Conservation (phyloP, 2,329 filamentous ascomycete genomes). For the Ceratocystis harringtonii region DNA sequence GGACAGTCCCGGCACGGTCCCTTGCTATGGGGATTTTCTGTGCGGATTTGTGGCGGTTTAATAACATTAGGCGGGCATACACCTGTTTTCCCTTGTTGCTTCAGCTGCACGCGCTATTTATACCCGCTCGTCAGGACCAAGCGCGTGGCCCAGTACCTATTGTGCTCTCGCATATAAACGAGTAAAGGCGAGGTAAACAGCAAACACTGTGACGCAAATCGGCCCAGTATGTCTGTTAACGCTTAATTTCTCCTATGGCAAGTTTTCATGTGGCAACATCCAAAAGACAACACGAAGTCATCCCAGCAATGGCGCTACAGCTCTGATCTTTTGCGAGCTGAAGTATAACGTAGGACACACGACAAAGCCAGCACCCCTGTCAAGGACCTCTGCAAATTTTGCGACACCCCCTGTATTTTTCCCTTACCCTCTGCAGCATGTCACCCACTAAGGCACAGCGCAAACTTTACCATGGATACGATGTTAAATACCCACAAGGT, state of each 20-base stretch:
- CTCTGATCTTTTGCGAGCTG: not conserved
- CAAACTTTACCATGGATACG: not conserved
- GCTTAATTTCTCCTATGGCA: not conserved
- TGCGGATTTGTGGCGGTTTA: not conserved
- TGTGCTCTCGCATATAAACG: not conserved
- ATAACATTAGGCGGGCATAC: not conserved
- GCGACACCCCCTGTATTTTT: slow-evolving; percentile 3
- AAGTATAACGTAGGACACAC: not conserved
- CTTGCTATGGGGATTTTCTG: not conserved
- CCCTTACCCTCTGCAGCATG: not conserved
- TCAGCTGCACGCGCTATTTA: not conserved
- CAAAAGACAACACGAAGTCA: not conserved
- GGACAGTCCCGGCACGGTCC: not conserved
- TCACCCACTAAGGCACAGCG: not conserved
- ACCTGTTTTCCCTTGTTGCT: not conserved
- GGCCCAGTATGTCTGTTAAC: not conserved
- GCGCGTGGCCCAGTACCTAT: not conserved
- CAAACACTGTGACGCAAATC: not conserved
- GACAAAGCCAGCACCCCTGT: not conserved
- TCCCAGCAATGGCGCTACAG: not conserved
- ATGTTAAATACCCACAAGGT: not conserved
- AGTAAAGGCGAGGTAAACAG: not conserved
- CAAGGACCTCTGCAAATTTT: not conserved
- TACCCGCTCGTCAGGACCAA: not conserved
- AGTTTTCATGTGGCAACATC: not conserved